Conservation (phyloP, 345 rosid genomes). For the Rhizophora apiculata region DNA sequence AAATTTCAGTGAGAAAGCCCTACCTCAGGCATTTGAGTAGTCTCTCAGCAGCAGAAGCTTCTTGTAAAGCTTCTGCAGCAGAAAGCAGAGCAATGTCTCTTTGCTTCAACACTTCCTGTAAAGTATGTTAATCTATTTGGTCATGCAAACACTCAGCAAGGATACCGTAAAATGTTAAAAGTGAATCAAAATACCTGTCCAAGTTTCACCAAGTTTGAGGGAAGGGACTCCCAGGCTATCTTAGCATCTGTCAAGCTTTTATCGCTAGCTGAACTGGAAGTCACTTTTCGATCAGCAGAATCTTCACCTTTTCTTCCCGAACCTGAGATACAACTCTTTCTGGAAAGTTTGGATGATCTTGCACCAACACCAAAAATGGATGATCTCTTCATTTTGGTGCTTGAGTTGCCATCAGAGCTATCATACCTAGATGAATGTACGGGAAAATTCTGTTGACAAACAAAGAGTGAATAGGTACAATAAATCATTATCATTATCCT, state of each 20-base stretch:
- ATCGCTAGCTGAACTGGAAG: conserved; percentile 8
- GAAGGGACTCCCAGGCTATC: conserved; percentile 54
- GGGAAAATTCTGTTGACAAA: conserved; percentile 32
- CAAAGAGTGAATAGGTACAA: neutral
- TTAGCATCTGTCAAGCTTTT: conserved; percentile 30
- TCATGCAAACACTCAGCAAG: neutral
- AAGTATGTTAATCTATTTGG: neutral
- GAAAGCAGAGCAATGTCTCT: conserved; percentile 53
- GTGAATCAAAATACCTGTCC: conserved; percentile 48
- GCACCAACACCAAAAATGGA: conserved; percentile 23
- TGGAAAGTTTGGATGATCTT: conserved; percentile 28
- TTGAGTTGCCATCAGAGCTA: conserved; percentile 32
- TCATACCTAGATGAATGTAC: conserved; percentile 22
- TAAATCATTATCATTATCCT: too few species aligned
- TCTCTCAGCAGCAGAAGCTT: conserved; percentile 64
- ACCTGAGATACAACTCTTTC: conserved; percentile 23
- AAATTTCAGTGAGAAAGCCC: neutral
- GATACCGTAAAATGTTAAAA: neutral
- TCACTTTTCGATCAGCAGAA: conserved; percentile 20
- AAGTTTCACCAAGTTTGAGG: conserved; percentile 46
- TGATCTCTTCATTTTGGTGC: conserved; percentile 25
- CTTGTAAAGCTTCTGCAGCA: conserved; percentile 58
- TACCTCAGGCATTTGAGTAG: conserved; percentile 66
- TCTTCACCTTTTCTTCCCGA: conserved; percentile 27
- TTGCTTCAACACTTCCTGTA: conserved; percentile 51